Percentiles rank a stretch among this genome's conserved stretches.
These are phyloP conservation scores for Cladorrhinum sp. DNA, from an alignment of 2,329 filamentous ascomycete species.

Conservation along the genomic window DNA sequence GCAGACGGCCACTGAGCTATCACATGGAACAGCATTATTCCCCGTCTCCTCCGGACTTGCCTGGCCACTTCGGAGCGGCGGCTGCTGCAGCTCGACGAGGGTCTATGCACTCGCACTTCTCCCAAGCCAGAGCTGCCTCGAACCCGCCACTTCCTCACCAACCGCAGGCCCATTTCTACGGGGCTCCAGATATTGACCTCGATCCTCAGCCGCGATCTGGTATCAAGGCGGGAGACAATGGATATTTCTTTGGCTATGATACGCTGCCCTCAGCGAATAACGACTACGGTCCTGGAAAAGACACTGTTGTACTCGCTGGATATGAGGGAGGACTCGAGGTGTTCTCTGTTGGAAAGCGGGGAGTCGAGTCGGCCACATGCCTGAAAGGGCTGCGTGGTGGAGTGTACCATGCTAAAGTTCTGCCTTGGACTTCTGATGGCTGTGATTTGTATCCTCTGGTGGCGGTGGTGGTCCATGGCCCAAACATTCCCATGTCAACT, in stretches of 20 bases:
- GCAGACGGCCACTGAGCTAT: conserved; percentile 50
- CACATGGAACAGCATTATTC: conserved; percentile 49
- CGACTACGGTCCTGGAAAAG: conserved; percentile 40
- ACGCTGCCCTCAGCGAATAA: conserved; percentile 51
- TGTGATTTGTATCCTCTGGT: conserved; percentile 66
- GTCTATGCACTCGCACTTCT: conserved; percentile 51
- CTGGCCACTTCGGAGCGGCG: conserved; percentile 35
- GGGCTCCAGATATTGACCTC: conserved; percentile 69
- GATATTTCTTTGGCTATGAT: conserved; percentile 81
- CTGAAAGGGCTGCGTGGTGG: conserved; percentile 76
- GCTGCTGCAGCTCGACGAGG: conserved; percentile 41
- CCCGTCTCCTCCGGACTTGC: conserved; percentile 39
- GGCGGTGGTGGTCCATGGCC: conserved; percentile 77
- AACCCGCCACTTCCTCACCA: conserved; percentile 71
- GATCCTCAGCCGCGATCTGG: conserved; percentile 48
- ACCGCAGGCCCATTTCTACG: conserved; percentile 74
- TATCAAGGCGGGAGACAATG: conserved; percentile 62
- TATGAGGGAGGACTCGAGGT: conserved; percentile 79
- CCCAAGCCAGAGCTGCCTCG: conserved; percentile 43
- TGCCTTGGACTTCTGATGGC: conserved; percentile 62
- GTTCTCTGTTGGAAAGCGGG: conserved; percentile 68
- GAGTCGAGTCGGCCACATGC: conserved; percentile 65
- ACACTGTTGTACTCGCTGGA: conserved; percentile 71
- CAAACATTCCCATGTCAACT: conserved; percentile 45
- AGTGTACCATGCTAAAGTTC: conserved; percentile 77